Conservation (phyloP, 2,329 filamentous ascomycete genomes). For the Thielaviopsis punctulata region DNA sequence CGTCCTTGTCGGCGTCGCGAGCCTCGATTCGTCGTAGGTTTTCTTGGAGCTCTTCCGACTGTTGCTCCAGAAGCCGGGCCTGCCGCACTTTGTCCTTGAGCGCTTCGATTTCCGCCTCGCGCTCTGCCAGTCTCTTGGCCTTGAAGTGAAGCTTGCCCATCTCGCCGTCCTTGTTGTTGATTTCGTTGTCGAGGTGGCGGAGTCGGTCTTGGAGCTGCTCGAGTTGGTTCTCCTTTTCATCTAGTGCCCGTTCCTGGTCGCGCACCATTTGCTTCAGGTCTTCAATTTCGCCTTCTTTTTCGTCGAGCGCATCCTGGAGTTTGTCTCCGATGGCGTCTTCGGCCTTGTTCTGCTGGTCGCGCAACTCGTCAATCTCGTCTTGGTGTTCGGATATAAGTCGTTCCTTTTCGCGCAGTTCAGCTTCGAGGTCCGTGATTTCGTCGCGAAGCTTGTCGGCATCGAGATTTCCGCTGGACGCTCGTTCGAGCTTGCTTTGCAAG, state of each 20-base stretch:
- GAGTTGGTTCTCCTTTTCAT: conserved; percentile 7
- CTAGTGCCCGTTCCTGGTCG: conserved; percentile 5
- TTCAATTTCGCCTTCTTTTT: conserved; percentile 31
- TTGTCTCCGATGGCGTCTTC: conserved; percentile 28
- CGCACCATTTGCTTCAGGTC: conserved; percentile 3
- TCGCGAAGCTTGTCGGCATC: conserved; percentile 40
- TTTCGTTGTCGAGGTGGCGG: background rate
- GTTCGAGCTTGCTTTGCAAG: conserved; percentile 38
- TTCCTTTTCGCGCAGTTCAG: conserved; percentile 59
- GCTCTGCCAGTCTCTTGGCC: conserved; percentile 2
- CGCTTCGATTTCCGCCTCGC: conserved; percentile 8
- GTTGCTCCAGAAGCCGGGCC: background rate
- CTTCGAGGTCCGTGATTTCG: conserved; percentile 59
- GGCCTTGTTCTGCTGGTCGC: conserved; percentile 25
- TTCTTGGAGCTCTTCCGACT: conserved; percentile 6
- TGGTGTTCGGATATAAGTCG: conserved; percentile 55
- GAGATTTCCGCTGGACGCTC: conserved; percentile 20
- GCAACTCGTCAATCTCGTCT: conserved; percentile 54
- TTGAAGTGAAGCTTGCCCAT: conserved; percentile 7
- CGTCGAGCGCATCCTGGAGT: conserved; percentile 34
- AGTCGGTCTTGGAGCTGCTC: conserved; percentile 22
- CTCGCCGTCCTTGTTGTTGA: background rate
- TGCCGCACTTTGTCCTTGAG: conserved; percentile 7
- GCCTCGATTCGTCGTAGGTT: conserved; percentile 3
- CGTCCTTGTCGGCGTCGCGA: conserved; percentile 5